Percentiles rank a stretch among this genome's conserved stretches.
Evolutionary conservation across 345 rosid genomes (phyloP).

Genomic region (Raphanus raphanistrum): DNA sequence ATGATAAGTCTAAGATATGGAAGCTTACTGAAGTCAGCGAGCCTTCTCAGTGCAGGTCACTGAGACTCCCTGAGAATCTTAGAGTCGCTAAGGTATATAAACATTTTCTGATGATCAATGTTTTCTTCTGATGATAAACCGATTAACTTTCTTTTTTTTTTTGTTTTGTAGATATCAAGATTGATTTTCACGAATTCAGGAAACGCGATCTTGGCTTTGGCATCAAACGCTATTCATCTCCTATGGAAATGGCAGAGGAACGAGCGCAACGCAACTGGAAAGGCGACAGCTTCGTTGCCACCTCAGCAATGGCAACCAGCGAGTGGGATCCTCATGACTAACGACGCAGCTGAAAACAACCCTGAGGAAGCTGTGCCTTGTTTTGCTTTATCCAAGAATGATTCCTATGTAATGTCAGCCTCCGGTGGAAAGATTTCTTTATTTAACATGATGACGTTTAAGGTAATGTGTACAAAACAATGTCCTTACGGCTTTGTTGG

Average conservation of each 20-base stretch:
- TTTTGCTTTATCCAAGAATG: slow-evolving; percentile 92
- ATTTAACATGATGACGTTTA: slow-evolving; percentile 92
- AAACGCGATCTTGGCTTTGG: slow-evolving; percentile 87
- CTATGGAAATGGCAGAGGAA: slow-evolving; percentile 97
- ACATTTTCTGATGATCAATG: slow-evolving; percentile 6
- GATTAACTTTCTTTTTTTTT: background rate
- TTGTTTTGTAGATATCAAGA: slow-evolving; percentile 76
- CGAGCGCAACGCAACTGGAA: slow-evolving; percentile 78
- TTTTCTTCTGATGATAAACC: background rate
- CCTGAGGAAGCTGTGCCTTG: slow-evolving; percentile 89
- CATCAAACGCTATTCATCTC: slow-evolving; percentile 87
- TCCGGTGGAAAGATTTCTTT: slow-evolving; percentile 92
- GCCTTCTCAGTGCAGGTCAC: slow-evolving; percentile 85
- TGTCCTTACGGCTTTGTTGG: background rate
- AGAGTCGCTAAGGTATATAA: slow-evolving; percentile 73
- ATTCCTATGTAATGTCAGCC: slow-evolving; percentile 95
- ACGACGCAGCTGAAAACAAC: slow-evolving; percentile 64
- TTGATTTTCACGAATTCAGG: slow-evolving; percentile 95
- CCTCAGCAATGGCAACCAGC: slow-evolving; percentile 92
- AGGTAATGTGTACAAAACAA: slow-evolving; percentile 48
- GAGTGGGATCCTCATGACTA: slow-evolving; percentile 84
- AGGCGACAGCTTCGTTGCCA: slow-evolving; percentile 75
- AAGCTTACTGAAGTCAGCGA: slow-evolving; percentile 93
- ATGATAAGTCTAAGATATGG: slow-evolving; percentile 92
- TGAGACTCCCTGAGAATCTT: slow-evolving; percentile 83